Evolutionary conservation across 176 grass and related monocot species (phyloP).

Genomic region (Aechmea fasciata): DNA sequence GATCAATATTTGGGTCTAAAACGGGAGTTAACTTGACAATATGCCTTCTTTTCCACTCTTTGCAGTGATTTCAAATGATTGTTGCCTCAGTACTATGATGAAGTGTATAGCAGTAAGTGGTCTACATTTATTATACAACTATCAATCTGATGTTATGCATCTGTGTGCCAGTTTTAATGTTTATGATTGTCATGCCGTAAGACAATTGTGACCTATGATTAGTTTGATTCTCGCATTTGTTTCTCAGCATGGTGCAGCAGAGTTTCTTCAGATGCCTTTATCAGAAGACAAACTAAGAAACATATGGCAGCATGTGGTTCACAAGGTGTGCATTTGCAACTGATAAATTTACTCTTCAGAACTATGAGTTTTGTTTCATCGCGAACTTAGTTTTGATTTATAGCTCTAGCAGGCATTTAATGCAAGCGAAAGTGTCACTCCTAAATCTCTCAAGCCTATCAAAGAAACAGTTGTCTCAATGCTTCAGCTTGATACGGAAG

Average conservation of each 20-base stretch:
- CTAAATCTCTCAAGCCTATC: constrained; percentile 35
- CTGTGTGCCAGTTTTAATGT: not conserved
- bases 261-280: constrained; percentile 45
- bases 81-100: constrained; percentile 39
- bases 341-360: not conserved
- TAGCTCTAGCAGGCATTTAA: constrained; percentile 32
- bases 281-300: constrained; percentile 42
- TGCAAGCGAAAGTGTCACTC: constrained; percentile 1
- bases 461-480: constrained; percentile 39
- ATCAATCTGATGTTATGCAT: not conserved
- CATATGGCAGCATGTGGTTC: constrained; percentile 50
- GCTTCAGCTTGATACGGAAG: constrained; percentile 13
- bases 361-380: not conserved
- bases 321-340: constrained; percentile 39
- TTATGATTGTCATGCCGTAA: constrained; percentile 1
- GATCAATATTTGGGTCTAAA: not conserved
- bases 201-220: not conserved
- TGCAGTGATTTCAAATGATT: constrained; percentile 36
- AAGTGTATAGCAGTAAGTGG: constrained; percentile 46
- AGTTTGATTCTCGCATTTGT: not conserved
- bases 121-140: not conserved
- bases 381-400: constrained; percentile 7
- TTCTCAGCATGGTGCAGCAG: constrained; percentile 40
- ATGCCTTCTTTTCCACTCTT: not conserved
- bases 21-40: not conserved